phyloP scores from a whole-genome alignment of 352 stramenopile species.

The Phytophthora parvispora region DNA sequence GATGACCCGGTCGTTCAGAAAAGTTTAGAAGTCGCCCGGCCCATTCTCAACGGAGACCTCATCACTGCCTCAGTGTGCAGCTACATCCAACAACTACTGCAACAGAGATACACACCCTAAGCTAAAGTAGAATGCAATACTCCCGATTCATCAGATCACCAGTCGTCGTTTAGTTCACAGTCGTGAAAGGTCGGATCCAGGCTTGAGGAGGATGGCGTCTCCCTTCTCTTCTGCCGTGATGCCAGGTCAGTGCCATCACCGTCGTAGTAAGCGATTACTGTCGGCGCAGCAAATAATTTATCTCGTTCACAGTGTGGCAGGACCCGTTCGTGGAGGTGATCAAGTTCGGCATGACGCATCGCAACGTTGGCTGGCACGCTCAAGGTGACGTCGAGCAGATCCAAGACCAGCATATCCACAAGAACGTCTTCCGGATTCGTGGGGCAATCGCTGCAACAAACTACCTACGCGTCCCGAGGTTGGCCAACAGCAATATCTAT shows the following conservation, averaged over 20 bases:
- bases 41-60: conserved; percentile 33
- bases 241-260: conserved; percentile 27
- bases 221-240: conserved; percentile 30
- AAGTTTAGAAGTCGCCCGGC: conserved; percentile 11
- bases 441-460: conserved; percentile 80
- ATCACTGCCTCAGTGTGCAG: conserved; percentile 26
- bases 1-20: conserved; percentile 10
- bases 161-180: neutral
- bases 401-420: conserved; percentile 74
- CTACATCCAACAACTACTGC: conserved; percentile 24
- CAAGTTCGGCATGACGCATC: conserved; percentile 76
- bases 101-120: conserved; percentile 3
- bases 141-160: neutral
- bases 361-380: conserved; percentile 56
- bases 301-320: conserved; percentile 74
- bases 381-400: conserved; percentile 80
- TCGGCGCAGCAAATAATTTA: neutral
- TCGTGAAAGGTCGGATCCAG: conserved; percentile 33
- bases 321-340: conserved; percentile 90
- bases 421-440: conserved; percentile 84
- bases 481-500: neutral
- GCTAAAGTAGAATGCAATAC: neutral
- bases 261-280: too few species aligned
- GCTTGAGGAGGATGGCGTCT: conserved; percentile 28
- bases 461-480: conserved; percentile 77